These are phyloP conservation scores for Vaccinium darrowii DNA, from an alignment of 148 eudicot species.

Conservation along the genomic window DNA sequence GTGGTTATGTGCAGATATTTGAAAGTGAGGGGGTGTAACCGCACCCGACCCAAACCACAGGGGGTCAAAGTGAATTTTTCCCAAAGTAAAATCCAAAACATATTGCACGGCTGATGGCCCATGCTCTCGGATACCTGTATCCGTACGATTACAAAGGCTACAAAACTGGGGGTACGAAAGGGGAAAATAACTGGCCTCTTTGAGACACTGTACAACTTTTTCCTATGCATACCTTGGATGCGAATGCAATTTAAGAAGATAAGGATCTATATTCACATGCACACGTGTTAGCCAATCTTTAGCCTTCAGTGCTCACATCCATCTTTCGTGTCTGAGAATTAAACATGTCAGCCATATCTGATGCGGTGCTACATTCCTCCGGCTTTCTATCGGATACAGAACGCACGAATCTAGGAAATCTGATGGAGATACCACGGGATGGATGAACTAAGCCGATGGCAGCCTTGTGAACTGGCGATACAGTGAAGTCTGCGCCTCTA, in stretches of 20 bases:
- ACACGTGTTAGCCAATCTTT: neutral
- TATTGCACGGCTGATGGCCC: neutral
- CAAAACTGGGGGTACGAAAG: neutral
- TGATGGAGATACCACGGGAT: slow-evolving; percentile 78
- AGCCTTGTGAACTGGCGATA: slow-evolving; percentile 95
- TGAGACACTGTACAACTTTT: neutral
- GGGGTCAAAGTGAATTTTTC: too few relatives aligned
- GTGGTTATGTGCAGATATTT: too few relatives aligned
- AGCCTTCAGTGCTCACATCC: slow-evolving; percentile 44
- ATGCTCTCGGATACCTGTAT: neutral
- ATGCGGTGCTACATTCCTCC: slow-evolving; percentile 75
- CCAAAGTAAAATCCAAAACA: neutral
- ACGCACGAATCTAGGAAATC: slow-evolving; percentile 83
- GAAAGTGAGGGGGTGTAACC: too few relatives aligned
- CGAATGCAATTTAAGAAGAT: neutral
- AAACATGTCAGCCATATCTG: slow-evolving; percentile 85
- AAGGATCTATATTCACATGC: neutral
- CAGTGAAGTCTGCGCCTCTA: slow-evolving; percentile 87
- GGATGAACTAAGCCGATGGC: slow-evolving; percentile 84
- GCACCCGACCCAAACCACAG: too few relatives aligned
- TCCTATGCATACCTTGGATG: neutral
- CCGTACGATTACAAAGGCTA: neutral
- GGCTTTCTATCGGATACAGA: slow-evolving; percentile 64
- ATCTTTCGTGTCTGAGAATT: slow-evolving; percentile 85
- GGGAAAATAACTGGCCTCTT: neutral